Conservation (phyloP, 108 stramenopile genomes). For the Conticribra weissflogii region DNA sequence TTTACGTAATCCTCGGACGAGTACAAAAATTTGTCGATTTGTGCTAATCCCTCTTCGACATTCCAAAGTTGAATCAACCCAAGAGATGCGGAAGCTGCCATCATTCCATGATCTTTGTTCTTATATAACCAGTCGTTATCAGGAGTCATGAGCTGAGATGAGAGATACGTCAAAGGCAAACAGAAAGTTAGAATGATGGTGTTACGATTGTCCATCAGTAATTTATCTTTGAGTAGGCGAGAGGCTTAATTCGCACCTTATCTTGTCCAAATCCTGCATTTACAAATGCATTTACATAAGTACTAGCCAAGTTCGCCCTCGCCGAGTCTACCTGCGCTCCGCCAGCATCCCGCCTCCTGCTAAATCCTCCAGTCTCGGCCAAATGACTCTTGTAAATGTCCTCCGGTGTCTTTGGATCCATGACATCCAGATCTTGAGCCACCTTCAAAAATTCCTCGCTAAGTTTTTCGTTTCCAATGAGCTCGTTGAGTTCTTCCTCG, state of each 20-base stretch:
- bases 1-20: constrained; percentile 95
- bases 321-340: constrained; percentile 94
- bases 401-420: constrained; percentile 96
- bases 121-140: constrained; percentile 95
- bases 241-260: too few relatives aligned
- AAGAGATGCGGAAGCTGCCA: constrained; percentile 96
- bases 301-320: constrained; percentile 97
- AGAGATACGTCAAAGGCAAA: neutral
- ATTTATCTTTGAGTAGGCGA: too few relatives aligned
- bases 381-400: constrained; percentile 99
- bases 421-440: constrained; percentile 93
- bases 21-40: constrained; percentile 98
- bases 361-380: constrained; percentile 94
- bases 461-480: constrained; percentile 94
- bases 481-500: constrained; percentile 81
- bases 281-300: constrained; percentile 99
- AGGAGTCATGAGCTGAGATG: constrained; percentile 74
- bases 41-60: constrained; percentile 98
- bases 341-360: constrained; percentile 77
- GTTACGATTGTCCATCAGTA: too few relatives aligned
- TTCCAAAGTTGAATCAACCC: constrained; percentile 98
- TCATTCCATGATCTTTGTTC: constrained; percentile 99
- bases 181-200: too few relatives aligned
- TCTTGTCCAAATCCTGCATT: constrained; percentile 98
- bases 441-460: constrained; percentile 90